Evolutionary conservation across 2,329 filamentous ascomycete genomes (phyloP).

Genomic region (Talaromyces verruculosus): DNA sequence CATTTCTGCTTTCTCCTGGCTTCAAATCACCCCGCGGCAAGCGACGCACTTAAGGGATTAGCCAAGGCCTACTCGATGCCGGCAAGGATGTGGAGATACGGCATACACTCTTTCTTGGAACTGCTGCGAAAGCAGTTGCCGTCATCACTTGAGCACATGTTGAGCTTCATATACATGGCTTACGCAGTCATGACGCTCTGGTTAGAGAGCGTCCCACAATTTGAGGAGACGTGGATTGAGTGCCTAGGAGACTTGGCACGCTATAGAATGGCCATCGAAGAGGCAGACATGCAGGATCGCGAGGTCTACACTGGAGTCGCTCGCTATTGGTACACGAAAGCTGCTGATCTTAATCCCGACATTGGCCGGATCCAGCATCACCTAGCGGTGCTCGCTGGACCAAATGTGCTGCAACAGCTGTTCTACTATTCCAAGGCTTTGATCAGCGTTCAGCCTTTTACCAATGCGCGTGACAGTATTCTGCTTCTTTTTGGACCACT

Average conservation of each 20-base stretch:
- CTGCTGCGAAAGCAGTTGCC: conserved; percentile 73
- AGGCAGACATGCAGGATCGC: conserved; percentile 70
- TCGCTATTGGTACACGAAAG: conserved; percentile 79
- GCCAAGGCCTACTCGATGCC: conserved; percentile 88
- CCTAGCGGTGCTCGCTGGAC: conserved; percentile 66
- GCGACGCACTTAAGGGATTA: conserved; percentile 63
- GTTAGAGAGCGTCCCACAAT: conserved; percentile 79
- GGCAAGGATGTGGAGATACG: conserved; percentile 89
- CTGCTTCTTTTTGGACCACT: conserved; percentile 56
- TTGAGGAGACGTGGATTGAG: conserved; percentile 89
- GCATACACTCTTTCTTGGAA: conserved; percentile 82
- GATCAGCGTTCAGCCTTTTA: conserved; percentile 56
- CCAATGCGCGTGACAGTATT: conserved; percentile 58
- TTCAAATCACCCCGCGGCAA: conserved; percentile 79
- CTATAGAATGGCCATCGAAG: conserved; percentile 90
- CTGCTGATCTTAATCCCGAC: conserved; percentile 71
- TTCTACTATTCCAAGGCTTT: conserved; percentile 62
- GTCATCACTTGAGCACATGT: conserved; percentile 79
- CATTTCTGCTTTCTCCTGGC: conserved; percentile 86
- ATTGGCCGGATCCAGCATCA: conserved; percentile 85
- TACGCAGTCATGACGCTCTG: conserved; percentile 88
- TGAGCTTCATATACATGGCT: conserved; percentile 82
- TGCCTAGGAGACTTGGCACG: conserved; percentile 83
- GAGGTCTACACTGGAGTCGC: conserved; percentile 82
- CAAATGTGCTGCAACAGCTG: conserved; percentile 57